These are phyloP conservation scores for Spiraea crenata DNA, from an alignment of 331 rosid genomes.

Conservation along the genomic window DNA sequence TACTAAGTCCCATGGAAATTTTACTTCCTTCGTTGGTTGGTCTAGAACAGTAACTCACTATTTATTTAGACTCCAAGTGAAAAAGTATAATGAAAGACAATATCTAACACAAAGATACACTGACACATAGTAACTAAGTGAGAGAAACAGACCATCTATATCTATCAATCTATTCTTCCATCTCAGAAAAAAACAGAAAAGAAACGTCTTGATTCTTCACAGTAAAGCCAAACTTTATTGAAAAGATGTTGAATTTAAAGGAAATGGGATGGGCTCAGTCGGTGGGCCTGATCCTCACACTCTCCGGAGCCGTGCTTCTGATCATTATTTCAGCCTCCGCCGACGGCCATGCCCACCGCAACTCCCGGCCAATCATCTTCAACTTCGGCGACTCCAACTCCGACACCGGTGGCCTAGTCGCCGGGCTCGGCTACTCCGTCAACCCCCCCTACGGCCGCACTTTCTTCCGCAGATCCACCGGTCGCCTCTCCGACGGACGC, in stretches of 20 bases:
- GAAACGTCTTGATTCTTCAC: too few species aligned
- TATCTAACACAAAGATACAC: too few species aligned
- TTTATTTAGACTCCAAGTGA: too few species aligned
- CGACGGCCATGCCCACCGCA: neutral
- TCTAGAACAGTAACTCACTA: too few species aligned
- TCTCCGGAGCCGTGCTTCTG: constrained; percentile 8
- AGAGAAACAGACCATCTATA: too few species aligned
- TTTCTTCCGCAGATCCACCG: constrained; percentile 74
- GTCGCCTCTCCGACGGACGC: constrained; percentile 82
- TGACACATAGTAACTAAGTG: too few species aligned
- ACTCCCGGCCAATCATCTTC: constrained; percentile 35
- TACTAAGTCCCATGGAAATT: too few species aligned
- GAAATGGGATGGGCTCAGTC: neutral
- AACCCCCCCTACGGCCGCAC: constrained; percentile 74
- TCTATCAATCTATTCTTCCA: too few species aligned
- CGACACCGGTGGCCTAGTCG: constrained; percentile 83
- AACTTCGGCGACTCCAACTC: constrained; percentile 92
- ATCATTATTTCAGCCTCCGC: constrained; percentile 1
- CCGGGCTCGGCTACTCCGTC: constrained; percentile 82
- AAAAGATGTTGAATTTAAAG: neutral
- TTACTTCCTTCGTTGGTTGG: too few species aligned
- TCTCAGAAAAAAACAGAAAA: too few species aligned
- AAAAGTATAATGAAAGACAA: too few species aligned
- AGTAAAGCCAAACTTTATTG: too few species aligned
- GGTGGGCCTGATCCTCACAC: constrained; percentile 10